These are phyloP conservation scores for Schizosaccharomyces japonicus DNA, from an alignment of 805 yeast genomes.

Conservation along the genomic window DNA sequence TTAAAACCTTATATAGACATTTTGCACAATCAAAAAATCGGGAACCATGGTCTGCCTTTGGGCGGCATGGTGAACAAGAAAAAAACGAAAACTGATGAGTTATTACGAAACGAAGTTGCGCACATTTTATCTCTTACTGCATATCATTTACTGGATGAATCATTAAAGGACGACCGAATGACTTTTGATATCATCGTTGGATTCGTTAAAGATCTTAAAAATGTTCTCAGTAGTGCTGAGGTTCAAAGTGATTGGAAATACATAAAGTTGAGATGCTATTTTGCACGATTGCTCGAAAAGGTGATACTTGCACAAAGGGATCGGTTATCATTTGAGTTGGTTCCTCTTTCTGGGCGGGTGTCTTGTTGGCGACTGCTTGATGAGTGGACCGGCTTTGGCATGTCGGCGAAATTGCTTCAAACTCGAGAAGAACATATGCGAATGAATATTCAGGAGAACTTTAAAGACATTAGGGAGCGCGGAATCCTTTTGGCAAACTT, in stretches of 20 bases:
- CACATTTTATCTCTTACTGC: constrained; percentile 54
- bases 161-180: constrained; percentile 40
- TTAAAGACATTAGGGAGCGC: constrained; percentile 17
- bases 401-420: constrained; percentile 31
- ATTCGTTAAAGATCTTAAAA: constrained; percentile 37
- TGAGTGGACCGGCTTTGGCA: constrained; percentile 90
- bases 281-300: constrained; percentile 58
- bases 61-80: neutral
- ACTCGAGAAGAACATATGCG: constrained; percentile 44
- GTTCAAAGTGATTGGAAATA: constrained; percentile 45
- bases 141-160: constrained; percentile 29
- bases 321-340: constrained; percentile 21
- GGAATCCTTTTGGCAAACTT: constrained; percentile 36
- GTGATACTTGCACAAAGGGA: constrained; percentile 29
- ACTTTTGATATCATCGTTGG: constrained; percentile 38
- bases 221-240: constrained; percentile 29
- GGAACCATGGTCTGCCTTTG: neutral
- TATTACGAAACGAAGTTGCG: constrained; percentile 46
- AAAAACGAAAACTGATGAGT: neutral
- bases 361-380: constrained; percentile 61
- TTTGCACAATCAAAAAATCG: neutral
- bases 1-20: constrained; percentile 4
- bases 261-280: constrained; percentile 59
- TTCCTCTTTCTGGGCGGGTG: constrained; percentile 70
- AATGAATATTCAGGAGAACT: constrained; percentile 17